Evolutionary conservation across 148 eudicot species (phyloP), one percentile per base, ranked within the genome.

Genomic region (Fallopia convolvulus): DNA sequence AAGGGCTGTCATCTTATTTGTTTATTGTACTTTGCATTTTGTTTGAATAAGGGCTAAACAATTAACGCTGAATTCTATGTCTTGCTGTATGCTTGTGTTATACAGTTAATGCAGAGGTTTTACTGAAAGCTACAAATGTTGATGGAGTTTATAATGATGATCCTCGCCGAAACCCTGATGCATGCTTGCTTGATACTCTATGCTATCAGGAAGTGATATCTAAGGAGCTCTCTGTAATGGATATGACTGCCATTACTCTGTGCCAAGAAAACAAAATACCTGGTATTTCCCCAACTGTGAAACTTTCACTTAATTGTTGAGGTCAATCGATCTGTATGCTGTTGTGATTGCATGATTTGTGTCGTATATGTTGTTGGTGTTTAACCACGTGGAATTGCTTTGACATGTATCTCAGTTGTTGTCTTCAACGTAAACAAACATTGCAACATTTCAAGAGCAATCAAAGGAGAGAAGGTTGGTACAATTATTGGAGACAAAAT

Each of bases 201-300:
- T 93, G 97, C 55, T 95, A 95, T 82, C 99, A 95, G 21, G 99
- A 95, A 44, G 99, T 95, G 75, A 89, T 76, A 50, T 89, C 93
- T 42, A 89, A 82, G 84, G 98, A 95, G 77, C 97, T 95, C 56
- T 87, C 91, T 21, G 99, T 95, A 52, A 95, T 95, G 99, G 99
- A 95, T 81, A 48, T 95, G 94, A 95, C 99, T 46, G 99, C 98
- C 77, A 90, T 95, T 80, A 95, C 99, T 42, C 84, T 95, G 86
- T 95, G 98, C 88, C 97, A 95, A 81, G 99, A 95, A 76, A 95
- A 95, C 78, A 89, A 95, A 60, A 93, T 95, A 81, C 98, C 99
- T 47, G 99, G 99, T 92, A 83, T 74, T 76, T 21, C 42, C 61
- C 77, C 50, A 7, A 32, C 26, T 2, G 11, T 13, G 4, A 36